A percentile compares a stretch with the other conserved stretches of the same genome.
Evolutionary conservation across 129 eudicot genomes (phyloP).

Genomic region (Pseudognaphalium luteoalbum): DNA sequence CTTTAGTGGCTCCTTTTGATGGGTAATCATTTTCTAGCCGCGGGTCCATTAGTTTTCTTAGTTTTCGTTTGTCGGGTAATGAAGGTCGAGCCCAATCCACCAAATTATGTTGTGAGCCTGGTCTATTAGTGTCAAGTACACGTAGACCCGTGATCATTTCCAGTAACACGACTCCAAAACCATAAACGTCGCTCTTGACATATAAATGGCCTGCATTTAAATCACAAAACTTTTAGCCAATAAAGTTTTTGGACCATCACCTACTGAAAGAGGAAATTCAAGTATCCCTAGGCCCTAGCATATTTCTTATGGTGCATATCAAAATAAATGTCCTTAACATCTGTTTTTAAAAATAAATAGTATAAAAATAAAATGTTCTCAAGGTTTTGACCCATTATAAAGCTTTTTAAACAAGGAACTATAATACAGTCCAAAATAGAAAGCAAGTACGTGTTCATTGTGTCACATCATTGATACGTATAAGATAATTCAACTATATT

Average conservation of each 20-base stretch:
- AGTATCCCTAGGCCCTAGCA: too few relatives aligned
- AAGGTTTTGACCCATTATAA: background rate
- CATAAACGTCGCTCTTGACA: conserved; percentile 80
- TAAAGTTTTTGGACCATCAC: background rate
- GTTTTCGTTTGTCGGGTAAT: conserved; percentile 44
- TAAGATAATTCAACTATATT: background rate
- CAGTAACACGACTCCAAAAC: conserved; percentile 77
- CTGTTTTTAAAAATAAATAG: too few relatives aligned
- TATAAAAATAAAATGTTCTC: background rate
- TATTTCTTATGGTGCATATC: too few relatives aligned
- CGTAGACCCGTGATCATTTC: conserved; percentile 70
- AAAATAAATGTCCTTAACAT: background rate
- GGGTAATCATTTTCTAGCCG: conserved; percentile 58
- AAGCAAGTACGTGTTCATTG: background rate
- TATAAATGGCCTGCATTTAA: conserved; percentile 68
- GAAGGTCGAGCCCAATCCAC: conserved; percentile 75
- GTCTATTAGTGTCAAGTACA: conserved; percentile 66
- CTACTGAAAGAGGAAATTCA: too few relatives aligned
- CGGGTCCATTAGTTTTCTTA: conserved; percentile 68
- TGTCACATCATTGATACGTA: conserved; percentile 14
- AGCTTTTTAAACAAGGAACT: background rate
- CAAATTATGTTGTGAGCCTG: conserved; percentile 55
- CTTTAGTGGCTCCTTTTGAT: conserved; percentile 37
- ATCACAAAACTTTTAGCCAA: background rate
- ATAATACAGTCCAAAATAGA: background rate